These are phyloP conservation scores for Coemansia sp. DNA, from an alignment of 192 early-diverging fungal species.

Conservation along the genomic window DNA sequence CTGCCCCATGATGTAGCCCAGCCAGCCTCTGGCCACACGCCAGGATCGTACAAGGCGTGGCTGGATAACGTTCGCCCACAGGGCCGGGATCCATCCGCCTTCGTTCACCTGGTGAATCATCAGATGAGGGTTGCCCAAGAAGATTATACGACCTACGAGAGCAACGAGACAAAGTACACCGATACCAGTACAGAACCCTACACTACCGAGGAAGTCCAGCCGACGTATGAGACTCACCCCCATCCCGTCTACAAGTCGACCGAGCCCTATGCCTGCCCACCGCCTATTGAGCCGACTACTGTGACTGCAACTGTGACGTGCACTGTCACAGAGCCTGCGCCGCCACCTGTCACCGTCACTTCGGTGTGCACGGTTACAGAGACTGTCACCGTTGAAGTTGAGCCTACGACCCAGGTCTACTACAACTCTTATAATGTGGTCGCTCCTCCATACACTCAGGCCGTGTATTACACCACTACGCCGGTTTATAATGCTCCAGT, in stretches of 20 bases:
- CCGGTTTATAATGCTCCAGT: conserved; percentile 8
- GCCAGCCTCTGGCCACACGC: background rate
- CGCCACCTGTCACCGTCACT: conserved; percentile 41
- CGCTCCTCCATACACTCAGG: background rate
- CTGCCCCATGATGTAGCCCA: background rate
- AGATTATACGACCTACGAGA: background rate
- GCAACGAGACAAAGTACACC: conserved; percentile 14
- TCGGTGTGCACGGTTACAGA: conserved; percentile 24
- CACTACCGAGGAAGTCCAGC: conserved; percentile 25
- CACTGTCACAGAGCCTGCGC: conserved; percentile 29
- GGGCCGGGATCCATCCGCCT: background rate
- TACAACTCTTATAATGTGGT: background rate
- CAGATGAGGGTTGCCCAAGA: conserved; percentile 6
- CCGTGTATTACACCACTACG: background rate
- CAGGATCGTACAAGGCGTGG: conserved; percentile 1
- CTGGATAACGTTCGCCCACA: background rate
- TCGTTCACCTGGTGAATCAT: background rate
- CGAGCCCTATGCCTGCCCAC: conserved; percentile 14
- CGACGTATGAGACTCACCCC: conserved; percentile 12
- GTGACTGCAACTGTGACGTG: conserved; percentile 13
- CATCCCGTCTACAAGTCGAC: conserved; percentile 21
- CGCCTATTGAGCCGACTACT: conserved; percentile 14
- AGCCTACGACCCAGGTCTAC: conserved; percentile 12
- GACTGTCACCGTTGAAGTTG: conserved; percentile 19
- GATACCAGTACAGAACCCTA: conserved; percentile 11